phyloP scores from a whole-genome alignment of 345 rosid genomes.

The Moricandia arvensis region DNA sequence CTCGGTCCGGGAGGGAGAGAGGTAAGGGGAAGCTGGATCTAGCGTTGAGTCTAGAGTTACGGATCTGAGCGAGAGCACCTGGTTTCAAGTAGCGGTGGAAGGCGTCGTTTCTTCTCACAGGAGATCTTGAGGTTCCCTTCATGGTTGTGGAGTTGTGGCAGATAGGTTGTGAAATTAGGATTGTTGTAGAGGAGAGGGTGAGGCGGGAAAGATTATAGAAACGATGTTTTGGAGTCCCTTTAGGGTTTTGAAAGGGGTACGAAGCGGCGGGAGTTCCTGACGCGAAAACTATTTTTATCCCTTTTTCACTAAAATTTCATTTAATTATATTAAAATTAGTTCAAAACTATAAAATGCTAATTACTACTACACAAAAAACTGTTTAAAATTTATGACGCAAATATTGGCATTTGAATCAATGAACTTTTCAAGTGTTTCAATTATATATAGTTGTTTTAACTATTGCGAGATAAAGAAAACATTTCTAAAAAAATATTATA shows the following conservation, averaged over 20 bases:
- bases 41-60: constrained; percentile 54
- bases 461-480: neutral
- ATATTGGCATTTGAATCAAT: too few species aligned
- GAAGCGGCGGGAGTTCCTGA: constrained; percentile 12
- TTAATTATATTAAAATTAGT: too few species aligned
- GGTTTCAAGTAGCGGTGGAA: constrained; percentile 56
- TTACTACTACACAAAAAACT: neutral
- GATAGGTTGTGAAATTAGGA: neutral
- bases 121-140: constrained; percentile 40
- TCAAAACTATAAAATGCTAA: too few species aligned
- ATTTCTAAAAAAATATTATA: neutral
- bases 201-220: constrained; percentile 45
- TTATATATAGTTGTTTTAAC: neutral
- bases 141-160: constrained; percentile 6
- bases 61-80: constrained; percentile 56
- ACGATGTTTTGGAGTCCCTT: neutral
- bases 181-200: constrained; percentile 16
- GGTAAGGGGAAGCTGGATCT: constrained; percentile 23
- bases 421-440: neutral
- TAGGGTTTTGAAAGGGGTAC: constrained; percentile 25
- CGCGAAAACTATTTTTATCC: neutral
- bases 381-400: too few species aligned
- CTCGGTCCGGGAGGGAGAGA: neutral
- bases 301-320: too few species aligned
- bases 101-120: constrained; percentile 34